Evolutionary conservation across 169 alveolate genomes (phyloP).

Genomic region (Babesia sp.): DNA sequence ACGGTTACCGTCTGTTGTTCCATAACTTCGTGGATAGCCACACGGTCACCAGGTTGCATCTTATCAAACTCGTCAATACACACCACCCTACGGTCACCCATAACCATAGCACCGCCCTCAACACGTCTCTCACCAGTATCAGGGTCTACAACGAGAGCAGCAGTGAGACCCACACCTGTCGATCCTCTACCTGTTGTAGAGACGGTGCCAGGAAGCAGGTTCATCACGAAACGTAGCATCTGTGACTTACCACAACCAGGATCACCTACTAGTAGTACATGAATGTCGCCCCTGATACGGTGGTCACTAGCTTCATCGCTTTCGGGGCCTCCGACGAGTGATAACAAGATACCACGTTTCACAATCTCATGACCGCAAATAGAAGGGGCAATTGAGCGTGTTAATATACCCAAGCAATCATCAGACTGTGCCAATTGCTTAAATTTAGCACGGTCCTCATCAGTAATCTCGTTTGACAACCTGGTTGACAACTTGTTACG

Average conservation of each 20-base stretch:
- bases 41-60: slow-evolving; percentile 97
- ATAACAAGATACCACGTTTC: slow-evolving; percentile 91
- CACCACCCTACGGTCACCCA: slow-evolving; percentile 97
- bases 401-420: slow-evolving; percentile 87
- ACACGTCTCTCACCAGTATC: slow-evolving; percentile 93
- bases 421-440: slow-evolving; percentile 71
- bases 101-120: slow-evolving; percentile 99
- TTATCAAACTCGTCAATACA: slow-evolving; percentile 99
- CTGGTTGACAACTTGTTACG: slow-evolving; percentile 66
- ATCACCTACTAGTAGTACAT: slow-evolving; percentile 96
- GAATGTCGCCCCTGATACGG: slow-evolving; percentile 98
- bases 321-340: slow-evolving; percentile 95
- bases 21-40: slow-evolving; percentile 99
- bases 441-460: slow-evolving; percentile 72
- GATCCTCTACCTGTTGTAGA: slow-evolving; percentile 99
- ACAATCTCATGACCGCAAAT: slow-evolving; percentile 93
- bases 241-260: slow-evolving; percentile 99
- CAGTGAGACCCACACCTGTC: slow-evolving; percentile 99
- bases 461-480: slow-evolving; percentile 63
- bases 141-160: slow-evolving; percentile 95
- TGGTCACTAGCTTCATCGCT: slow-evolving; percentile 73
- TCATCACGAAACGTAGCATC: slow-evolving; percentile 91
- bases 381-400: slow-evolving; percentile 96
- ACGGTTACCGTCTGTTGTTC: slow-evolving; percentile 98
- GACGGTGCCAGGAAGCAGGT: slow-evolving; percentile 92